Evolutionary conservation across 2,329 filamentous ascomycete genomes (phyloP).

Genomic region (Monascus ruber): DNA sequence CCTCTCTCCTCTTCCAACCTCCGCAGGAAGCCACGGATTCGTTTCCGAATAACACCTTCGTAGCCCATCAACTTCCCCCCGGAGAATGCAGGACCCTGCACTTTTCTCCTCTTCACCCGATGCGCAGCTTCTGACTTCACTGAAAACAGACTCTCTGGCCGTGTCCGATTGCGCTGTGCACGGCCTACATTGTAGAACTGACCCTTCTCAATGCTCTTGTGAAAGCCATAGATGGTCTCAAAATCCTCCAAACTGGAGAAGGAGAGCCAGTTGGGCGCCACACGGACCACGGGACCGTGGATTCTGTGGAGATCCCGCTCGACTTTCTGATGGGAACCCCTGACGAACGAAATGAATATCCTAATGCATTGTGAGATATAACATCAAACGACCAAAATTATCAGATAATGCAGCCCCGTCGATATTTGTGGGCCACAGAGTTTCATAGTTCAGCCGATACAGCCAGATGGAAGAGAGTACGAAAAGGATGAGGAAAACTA

Average conservation of each 20-base stretch:
- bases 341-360: slow-evolving; percentile 6
- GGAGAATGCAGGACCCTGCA: slow-evolving; percentile 5
- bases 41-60: slow-evolving; percentile 4
- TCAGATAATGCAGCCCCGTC: no score
- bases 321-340: slow-evolving; percentile 5
- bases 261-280: slow-evolving; percentile 11
- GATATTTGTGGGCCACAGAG: no score
- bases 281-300: slow-evolving; percentile 8
- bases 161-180: background rate
- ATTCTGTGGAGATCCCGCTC: slow-evolving; percentile 8
- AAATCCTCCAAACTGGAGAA: slow-evolving; percentile 7
- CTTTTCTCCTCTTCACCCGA: slow-evolving; percentile 7
- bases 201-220: slow-evolving; percentile 9
- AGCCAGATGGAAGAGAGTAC: background rate
- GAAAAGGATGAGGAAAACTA: background rate
- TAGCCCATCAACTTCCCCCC: slow-evolving; percentile 5
- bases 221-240: slow-evolving; percentile 10
- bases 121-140: slow-evolving; percentile 4
- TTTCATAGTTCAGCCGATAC: background rate
- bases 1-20: background rate
- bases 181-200: slow-evolving; percentile 9
- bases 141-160: slow-evolving; percentile 7
- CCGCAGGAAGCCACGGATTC: slow-evolving; percentile 5
- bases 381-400: no score
- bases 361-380: background rate